phyloP scores from a whole-genome alignment of 2,329 filamentous ascomycete species.

The Cyphellophora attinorum region DNA sequence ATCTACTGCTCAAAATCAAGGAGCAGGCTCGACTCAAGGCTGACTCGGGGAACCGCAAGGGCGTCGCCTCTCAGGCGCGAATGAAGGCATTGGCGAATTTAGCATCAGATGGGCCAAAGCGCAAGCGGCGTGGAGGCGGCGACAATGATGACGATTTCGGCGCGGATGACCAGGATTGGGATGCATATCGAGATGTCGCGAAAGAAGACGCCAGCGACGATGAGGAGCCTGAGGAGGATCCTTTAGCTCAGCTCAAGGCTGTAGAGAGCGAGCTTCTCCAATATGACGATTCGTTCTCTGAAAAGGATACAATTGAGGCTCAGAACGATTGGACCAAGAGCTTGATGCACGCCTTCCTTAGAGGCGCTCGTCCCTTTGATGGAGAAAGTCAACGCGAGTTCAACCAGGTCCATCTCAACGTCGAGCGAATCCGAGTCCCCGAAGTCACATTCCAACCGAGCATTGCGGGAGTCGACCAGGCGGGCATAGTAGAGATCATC shows the following conservation, averaged over 20 bases:
- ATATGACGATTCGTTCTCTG: conserved; percentile 80
- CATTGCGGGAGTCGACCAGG: conserved; percentile 87
- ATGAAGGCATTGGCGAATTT: conserved; percentile 98
- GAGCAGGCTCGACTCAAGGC: conserved; percentile 88
- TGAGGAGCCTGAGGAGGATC: conserved; percentile 86
- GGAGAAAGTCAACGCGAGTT: conserved; percentile 67
- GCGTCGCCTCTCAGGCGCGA: conserved; percentile 85
- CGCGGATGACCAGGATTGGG: conserved; percentile 96
- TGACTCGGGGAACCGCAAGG: conserved; percentile 93
- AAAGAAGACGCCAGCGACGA: conserved; percentile 69
- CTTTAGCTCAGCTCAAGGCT: conserved; percentile 60
- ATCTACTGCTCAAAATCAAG: conserved; percentile 73
- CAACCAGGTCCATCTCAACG: conserved; percentile 88
- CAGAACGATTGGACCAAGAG: conserved; percentile 93
- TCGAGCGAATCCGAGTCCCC: conserved; percentile 87
- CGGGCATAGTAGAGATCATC: conserved; percentile 84
- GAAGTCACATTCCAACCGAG: conserved; percentile 89
- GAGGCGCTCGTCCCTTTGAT: conserved; percentile 81
- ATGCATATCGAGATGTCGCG: conserved; percentile 86
- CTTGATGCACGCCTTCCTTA: conserved; percentile 78
- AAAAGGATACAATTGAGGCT: conserved; percentile 83
- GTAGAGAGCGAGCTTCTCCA: conserved; percentile 78
- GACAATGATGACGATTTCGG: conserved; percentile 95
- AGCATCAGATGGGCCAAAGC: conserved; percentile 74
- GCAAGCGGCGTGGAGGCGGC: conserved; percentile 70